Percentiles rank a stretch among this genome's conserved stretches.
Evolutionary conservation across 2,329 filamentous ascomycete genomes (phyloP).

Genomic region (Leptodontidium sp.): DNA sequence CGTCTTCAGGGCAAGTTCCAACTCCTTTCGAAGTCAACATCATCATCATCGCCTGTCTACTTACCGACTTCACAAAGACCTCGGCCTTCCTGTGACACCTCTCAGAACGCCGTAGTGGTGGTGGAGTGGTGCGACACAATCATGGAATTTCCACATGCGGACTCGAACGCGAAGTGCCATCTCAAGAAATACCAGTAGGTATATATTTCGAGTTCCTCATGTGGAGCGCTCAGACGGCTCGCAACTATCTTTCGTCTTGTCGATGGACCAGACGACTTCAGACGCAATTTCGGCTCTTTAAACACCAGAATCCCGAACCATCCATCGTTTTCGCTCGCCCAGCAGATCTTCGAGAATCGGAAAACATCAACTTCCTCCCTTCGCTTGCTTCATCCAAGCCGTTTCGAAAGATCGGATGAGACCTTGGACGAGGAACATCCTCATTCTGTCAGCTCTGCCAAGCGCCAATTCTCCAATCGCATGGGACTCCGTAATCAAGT

Average conservation of each 20-base stretch:
- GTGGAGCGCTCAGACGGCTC: not conserved
- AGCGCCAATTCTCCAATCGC: slow-evolving; percentile 5
- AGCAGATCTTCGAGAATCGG: slow-evolving; percentile 3
- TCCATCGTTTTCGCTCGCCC: not conserved
- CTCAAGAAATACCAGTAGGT: not conserved
- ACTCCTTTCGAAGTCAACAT: no score
- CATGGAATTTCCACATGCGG: not conserved
- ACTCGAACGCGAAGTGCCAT: not conserved
- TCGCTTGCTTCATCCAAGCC: slow-evolving; percentile 4
- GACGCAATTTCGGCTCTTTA: not conserved
- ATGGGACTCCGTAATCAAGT: not conserved
- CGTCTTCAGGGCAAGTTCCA: no score
- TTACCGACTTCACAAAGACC: no score
- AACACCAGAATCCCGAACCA: not conserved
- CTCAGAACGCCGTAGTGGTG: no score
- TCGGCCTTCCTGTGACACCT: not conserved
- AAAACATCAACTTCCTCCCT: not conserved
- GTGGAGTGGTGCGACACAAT: slow-evolving; percentile 6
- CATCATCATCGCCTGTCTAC: no score
- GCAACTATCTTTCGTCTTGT: not conserved
- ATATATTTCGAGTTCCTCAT: not conserved
- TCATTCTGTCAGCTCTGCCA: slow-evolving; percentile 2
- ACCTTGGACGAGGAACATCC: slow-evolving; percentile 2
- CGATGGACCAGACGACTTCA: not conserved
- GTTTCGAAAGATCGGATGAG: slow-evolving; percentile 25